Base-by-base conservation (phyloP, 169 alveolate genomes). In the Condylostoma magnum region DNA sequence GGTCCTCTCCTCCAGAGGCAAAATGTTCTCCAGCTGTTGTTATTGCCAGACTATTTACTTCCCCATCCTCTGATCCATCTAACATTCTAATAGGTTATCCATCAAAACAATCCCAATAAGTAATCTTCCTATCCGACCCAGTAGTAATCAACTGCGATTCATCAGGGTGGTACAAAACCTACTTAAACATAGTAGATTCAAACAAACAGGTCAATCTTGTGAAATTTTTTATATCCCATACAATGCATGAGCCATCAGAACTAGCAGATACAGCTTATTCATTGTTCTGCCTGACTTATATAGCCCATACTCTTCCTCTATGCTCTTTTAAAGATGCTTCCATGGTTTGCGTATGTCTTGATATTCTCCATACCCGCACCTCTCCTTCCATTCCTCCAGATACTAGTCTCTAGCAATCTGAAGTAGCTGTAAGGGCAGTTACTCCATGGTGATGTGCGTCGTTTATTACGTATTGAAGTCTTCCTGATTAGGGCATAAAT, bases 381-480 rank as follows among this genome's bases (percentile, higher is more conserved):
- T 93, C 97, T 38, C 99, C 99, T 66, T 90, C 89, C 85, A 90
- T 87, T 38, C 94, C 94, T 0, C 94, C 94, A 10, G 91, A 74
- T n/a, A 79, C 80, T 68, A 83, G 55, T 27, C 86, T 48, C 30
- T 38, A 47, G 37, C 79, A 60, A 44, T 67, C 83, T 15, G 48
- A 28, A 6, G 79, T 73, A 27, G 91, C 76, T 15, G 92, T 85
- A 22, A 93, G 41, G 15, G 97, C 96, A 20, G 97, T 92, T 48
- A 90, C 96, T 20, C 97, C 97, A 69, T 91, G 95, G 65, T 87
- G 79, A 76, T 95, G 97, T 2, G 97, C 96, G 71, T 95, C 97
- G 51, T 94, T 89, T 56, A 95, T 91, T 33, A 77, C 95, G 70
- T 90, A 95, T 53, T 84, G 80, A 20, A 95, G 85, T 77, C 84